phyloP scores from a whole-genome alignment of 352 stramenopile species.

The Phytopythium litorale region DNA sequence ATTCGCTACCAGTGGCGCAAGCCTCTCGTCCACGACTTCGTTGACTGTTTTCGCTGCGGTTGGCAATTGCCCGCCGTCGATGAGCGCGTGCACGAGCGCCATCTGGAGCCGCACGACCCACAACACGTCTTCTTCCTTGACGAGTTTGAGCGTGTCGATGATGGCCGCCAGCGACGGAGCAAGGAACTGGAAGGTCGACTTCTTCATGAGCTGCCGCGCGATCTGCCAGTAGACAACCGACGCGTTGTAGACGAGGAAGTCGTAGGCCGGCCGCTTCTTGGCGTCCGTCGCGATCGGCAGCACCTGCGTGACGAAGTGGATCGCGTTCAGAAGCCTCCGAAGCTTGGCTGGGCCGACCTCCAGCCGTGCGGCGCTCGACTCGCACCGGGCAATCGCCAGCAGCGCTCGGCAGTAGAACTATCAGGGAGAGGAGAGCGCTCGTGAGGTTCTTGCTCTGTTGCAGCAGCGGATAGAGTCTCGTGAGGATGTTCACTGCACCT shows the following conservation, averaged over 20 bases:
- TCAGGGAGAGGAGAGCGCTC: not conserved
- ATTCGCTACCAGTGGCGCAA: constrained; percentile 37
- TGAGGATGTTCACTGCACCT: constrained; percentile 32
- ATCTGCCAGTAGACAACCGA: constrained; percentile 87
- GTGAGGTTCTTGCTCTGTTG: not conserved
- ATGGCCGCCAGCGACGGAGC: constrained; percentile 56
- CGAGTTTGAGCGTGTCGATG: constrained; percentile 62
- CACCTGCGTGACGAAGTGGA: constrained; percentile 71
- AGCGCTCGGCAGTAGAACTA: constrained; percentile 87
- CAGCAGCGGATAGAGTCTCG: not conserved
- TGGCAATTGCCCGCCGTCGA: constrained; percentile 61
- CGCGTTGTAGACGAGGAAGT: constrained; percentile 92
- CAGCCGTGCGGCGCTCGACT: constrained; percentile 31
- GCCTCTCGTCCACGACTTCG: constrained; percentile 62
- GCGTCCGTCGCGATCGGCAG: constrained; percentile 64
- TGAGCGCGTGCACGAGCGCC: constrained; percentile 57
- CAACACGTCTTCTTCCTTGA: constrained; percentile 62
- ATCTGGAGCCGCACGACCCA: constrained; percentile 70
- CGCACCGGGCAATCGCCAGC: constrained; percentile 73
- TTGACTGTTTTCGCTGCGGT: constrained; percentile 56
- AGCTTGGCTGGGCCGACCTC: constrained; percentile 40
- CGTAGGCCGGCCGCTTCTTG: constrained; percentile 64
- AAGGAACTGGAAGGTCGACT: constrained; percentile 68
- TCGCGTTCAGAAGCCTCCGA: constrained; percentile 60
- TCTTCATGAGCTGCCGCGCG: constrained; percentile 79